Percentiles rank a stretch among this genome's conserved stretches.
Evolutionary conservation across 331 rosid genomes (phyloP).

Genomic region (Quercus phellos): DNA sequence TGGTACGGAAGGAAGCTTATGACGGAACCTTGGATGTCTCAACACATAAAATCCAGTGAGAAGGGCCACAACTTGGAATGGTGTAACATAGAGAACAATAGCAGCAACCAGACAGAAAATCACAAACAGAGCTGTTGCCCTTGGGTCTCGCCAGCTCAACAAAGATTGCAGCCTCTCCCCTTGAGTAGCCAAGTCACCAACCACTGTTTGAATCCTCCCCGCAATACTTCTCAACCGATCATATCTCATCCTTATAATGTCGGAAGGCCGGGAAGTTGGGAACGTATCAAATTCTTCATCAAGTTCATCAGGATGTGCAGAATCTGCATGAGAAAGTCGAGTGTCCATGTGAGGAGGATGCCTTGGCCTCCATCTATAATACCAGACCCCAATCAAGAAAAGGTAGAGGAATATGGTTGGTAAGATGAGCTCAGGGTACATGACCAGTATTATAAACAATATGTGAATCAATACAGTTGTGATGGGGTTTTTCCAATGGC

Average conservation of each 20-base stretch:
- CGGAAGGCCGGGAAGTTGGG: conserved; percentile 74
- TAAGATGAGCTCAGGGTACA: conserved; percentile 88
- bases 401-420: conserved; percentile 96
- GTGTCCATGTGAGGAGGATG: conserved; percentile 99
- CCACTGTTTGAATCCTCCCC: conserved; percentile 91
- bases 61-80: conserved; percentile 93
- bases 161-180: conserved; percentile 95
- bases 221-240: conserved; percentile 92
- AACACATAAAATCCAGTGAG: conserved; percentile 76
- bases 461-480: conserved; percentile 86
- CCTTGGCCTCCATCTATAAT: conserved; percentile 96
- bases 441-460: conserved; percentile 77
- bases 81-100: conserved; percentile 80
- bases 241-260: conserved; percentile 84
- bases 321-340: conserved; percentile 82
- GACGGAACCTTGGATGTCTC: conserved; percentile 98
- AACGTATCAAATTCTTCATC: conserved; percentile 95
- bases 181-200: conserved; percentile 95
- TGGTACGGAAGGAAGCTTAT: conserved; percentile 94
- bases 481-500: conserved; percentile 89
- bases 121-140: conserved; percentile 91
- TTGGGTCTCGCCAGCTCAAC: conserved; percentile 98
- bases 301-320: conserved; percentile 82
- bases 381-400: conserved; percentile 94
- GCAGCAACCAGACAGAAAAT: conserved; percentile 90